phyloP scores from a whole-genome alignment of 2,329 filamentous ascomycete species.

The Alternaria alternata region DNA sequence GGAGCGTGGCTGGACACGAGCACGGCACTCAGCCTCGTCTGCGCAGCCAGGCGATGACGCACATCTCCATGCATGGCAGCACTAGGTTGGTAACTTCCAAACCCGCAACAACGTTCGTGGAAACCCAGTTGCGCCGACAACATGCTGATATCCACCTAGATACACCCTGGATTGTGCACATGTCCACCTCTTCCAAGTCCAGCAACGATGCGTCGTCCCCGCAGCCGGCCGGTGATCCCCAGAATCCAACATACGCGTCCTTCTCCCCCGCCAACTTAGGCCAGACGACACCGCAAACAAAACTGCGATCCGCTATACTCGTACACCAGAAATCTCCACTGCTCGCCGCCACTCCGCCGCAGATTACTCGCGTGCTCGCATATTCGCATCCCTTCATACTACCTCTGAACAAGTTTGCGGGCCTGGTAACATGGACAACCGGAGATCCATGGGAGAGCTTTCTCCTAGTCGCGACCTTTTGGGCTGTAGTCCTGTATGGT shows the following conservation, averaged over 20 bases:
- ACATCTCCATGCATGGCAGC: slow-evolving; percentile 53
- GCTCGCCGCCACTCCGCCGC: slow-evolving; percentile 89
- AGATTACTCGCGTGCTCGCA: slow-evolving; percentile 90
- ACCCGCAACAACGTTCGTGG: slow-evolving; percentile 17
- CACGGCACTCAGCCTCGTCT: slow-evolving; percentile 33
- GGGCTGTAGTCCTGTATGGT: slow-evolving; percentile 86
- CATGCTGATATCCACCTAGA: slow-evolving; percentile 47
- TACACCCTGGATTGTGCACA: slow-evolving; percentile 53
- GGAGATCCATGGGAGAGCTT: slow-evolving; percentile 98
- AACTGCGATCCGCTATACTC: slow-evolving; percentile 87
- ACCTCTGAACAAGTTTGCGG: slow-evolving; percentile 84
- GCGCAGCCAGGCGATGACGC: slow-evolving; percentile 47
- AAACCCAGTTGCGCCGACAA: slow-evolving; percentile 21
- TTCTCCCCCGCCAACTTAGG: slow-evolving; percentile 87
- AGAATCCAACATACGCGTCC: slow-evolving; percentile 77
- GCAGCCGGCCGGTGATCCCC: slow-evolving; percentile 46
- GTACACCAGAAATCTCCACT: slow-evolving; percentile 97
- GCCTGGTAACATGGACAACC: slow-evolving; percentile 91
- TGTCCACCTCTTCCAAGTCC: slow-evolving; percentile 51
- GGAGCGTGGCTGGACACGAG: slow-evolving; percentile 23
- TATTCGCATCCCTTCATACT: slow-evolving; percentile 96
- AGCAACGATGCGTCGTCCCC: slow-evolving; percentile 49
- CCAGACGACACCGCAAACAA: slow-evolving; percentile 71
- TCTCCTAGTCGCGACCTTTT: slow-evolving; percentile 82
- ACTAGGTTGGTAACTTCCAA: slow-evolving; percentile 47